A percentile compares a stretch with the other conserved stretches of the same genome.
phyloP scores from a whole-genome alignment of 139 green algal genomes.

The Ettlia oleoabundans region DNA sequence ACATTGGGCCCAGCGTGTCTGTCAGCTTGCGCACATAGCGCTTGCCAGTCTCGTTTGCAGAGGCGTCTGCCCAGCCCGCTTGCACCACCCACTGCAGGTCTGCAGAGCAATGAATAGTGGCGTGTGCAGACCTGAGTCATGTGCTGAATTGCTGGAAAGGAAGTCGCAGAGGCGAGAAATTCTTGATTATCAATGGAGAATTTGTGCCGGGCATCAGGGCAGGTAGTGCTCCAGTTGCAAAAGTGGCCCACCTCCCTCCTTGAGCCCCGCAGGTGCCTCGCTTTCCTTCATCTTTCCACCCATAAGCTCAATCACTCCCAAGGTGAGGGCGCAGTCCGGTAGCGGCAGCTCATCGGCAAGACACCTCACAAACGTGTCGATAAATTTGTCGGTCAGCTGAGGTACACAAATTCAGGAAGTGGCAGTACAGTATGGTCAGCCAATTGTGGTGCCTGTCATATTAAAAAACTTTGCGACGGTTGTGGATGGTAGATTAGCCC shows the following conservation, averaged over 20 bases:
- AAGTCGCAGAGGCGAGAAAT: no score
- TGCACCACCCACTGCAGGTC: slow-evolving; percentile 10
- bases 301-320: slow-evolving; percentile 11
- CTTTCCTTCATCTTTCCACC: slow-evolving; percentile 1
- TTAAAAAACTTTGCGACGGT: no score
- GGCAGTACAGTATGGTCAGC: background rate
- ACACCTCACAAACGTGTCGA: background rate
- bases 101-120: background rate
- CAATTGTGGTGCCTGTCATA: no score
- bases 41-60: background rate
- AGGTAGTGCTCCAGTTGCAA: background rate
- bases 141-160: no score
- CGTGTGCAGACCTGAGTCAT: background rate
- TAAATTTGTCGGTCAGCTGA: slow-evolving; percentile 1
- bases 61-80: background rate
- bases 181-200: no score
- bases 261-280: background rate
- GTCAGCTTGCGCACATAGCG: background rate
- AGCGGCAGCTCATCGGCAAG: slow-evolving; percentile 18
- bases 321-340: background rate
- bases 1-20: background rate
- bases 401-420: no score
- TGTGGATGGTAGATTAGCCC: no score
- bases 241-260: background rate
- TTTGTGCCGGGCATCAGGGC: background rate